Conservation (phyloP, 768 basidiomycete species). For the Polyporus arcularius region DNA sequence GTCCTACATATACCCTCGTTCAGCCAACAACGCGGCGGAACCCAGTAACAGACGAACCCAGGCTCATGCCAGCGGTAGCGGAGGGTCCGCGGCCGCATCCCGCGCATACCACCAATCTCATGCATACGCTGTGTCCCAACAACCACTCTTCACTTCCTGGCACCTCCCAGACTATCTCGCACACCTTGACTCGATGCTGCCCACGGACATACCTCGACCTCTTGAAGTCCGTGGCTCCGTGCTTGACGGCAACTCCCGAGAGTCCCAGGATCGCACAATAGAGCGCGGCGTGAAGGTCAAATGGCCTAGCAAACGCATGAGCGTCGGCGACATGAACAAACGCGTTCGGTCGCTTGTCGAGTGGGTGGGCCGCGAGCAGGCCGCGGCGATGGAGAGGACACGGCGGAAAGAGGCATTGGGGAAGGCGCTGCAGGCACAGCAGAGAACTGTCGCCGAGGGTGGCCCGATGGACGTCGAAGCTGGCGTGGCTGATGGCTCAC, state of each 20-base stretch:
- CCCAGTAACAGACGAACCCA: slow-evolving; percentile 53
- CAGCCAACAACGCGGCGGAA: slow-evolving; percentile 41
- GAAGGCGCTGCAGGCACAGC: slow-evolving; percentile 42
- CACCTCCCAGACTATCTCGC: slow-evolving; percentile 90
- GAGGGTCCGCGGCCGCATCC: slow-evolving; percentile 35
- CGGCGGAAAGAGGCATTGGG: slow-evolving; percentile 70
- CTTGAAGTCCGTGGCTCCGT: slow-evolving; percentile 65
- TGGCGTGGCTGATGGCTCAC: slow-evolving; percentile 11
- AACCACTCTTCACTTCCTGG: slow-evolving; percentile 84
- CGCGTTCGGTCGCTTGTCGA: slow-evolving; percentile 87
- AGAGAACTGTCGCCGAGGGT: slow-evolving; percentile 16
- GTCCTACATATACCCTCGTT: slow-evolving; percentile 9
- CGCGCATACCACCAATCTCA: slow-evolving; percentile 78
- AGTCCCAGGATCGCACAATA: slow-evolving; percentile 59
- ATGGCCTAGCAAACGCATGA: slow-evolving; percentile 93
- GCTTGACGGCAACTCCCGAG: slow-evolving; percentile 44
- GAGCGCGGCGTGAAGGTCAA: slow-evolving; percentile 86
- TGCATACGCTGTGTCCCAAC: slow-evolving; percentile 77
- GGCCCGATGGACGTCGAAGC: slow-evolving; percentile 38
- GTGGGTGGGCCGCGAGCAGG: slow-evolving; percentile 91
- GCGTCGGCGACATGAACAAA: slow-evolving; percentile 97
- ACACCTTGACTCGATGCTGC: slow-evolving; percentile 83
- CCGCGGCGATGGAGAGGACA: slow-evolving; percentile 68
- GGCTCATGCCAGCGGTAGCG: slow-evolving; percentile 36
- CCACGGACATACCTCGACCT: slow-evolving; percentile 71